A percentile compares a stretch with the other conserved stretches of the same genome.
Conservation (phyloP, 352 stramenopile species). For the Pythium rhizo-oryzae region DNA sequence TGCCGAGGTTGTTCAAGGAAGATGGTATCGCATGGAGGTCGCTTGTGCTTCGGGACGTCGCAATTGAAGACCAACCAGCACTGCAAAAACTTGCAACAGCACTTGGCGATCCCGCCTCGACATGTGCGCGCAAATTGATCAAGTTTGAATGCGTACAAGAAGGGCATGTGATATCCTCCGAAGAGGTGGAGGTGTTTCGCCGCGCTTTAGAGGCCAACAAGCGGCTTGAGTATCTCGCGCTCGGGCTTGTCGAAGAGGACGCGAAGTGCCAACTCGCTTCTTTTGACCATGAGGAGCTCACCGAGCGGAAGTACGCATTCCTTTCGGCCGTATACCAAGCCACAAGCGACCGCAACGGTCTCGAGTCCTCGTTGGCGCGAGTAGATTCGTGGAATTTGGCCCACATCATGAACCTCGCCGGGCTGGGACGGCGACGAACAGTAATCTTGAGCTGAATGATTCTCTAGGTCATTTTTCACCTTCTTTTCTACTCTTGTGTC, state of each 20-base stretch:
- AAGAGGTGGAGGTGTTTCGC: neutral
- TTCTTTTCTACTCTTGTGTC: too few species aligned
- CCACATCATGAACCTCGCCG: neutral
- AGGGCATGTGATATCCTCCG: neutral
- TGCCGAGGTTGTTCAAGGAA: neutral
- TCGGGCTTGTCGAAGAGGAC: neutral
- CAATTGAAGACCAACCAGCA: neutral
- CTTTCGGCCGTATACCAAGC: neutral
- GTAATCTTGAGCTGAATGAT: neutral
- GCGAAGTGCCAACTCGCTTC: neutral
- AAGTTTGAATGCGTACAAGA: neutral
- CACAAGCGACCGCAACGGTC: neutral
- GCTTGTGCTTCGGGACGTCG: neutral
- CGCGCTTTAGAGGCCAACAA: neutral
- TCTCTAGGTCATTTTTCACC: too few species aligned
- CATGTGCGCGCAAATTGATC: neutral
- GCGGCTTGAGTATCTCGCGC: neutral
- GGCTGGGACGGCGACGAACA: neutral
- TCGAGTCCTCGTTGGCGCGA: neutral
- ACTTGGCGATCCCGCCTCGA: neutral
- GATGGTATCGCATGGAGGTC: neutral
- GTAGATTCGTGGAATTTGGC: constrained; percentile 4
- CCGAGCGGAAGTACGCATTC: neutral
- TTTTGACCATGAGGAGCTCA: neutral
- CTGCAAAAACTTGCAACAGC: neutral